Conservation (phyloP, 2,329 filamentous ascomycete species). For the Fusarium secorum region DNA sequence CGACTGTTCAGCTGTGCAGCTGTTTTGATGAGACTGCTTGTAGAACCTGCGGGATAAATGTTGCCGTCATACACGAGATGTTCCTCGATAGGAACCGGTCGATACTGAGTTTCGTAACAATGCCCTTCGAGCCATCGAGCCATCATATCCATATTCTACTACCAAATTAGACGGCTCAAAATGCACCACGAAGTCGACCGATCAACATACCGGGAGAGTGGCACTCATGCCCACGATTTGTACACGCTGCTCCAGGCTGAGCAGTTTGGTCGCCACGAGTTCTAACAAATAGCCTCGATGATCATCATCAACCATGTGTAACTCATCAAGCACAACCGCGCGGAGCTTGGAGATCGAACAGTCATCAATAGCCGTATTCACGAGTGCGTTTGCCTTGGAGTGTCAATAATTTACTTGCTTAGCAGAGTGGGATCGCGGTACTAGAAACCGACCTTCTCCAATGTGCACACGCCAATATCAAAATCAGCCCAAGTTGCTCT, state of each 20-base stretch:
- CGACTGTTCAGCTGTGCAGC: slow-evolving; percentile 58
- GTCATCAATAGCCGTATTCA: slow-evolving; percentile 78
- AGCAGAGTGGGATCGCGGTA: not conserved
- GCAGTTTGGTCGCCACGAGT: slow-evolving; percentile 75
- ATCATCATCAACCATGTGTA: slow-evolving; percentile 85
- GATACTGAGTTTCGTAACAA: slow-evolving; percentile 76
- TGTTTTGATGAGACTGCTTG: slow-evolving; percentile 65
- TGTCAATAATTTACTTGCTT: slow-evolving; percentile 1
- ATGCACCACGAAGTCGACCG: too few species aligned
- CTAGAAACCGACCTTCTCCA: slow-evolving; percentile 68
- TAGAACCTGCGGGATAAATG: slow-evolving; percentile 67
- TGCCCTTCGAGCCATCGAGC: slow-evolving; percentile 75
- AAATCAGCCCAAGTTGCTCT: slow-evolving; percentile 75
- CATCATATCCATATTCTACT: slow-evolving; percentile 72
- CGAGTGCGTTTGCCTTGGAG: slow-evolving; percentile 72
- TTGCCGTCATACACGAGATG: slow-evolving; percentile 75
- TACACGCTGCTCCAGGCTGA: slow-evolving; percentile 71
- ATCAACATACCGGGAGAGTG: slow-evolving; percentile 68
- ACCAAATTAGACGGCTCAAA: not conserved
- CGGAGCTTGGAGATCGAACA: slow-evolving; percentile 69
- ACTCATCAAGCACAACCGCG: slow-evolving; percentile 75
- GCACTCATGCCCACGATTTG: slow-evolving; percentile 84
- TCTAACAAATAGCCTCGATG: slow-evolving; percentile 79
- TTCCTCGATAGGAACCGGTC: slow-evolving; percentile 78
- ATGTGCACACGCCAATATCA: slow-evolving; percentile 80